Percentiles rank a stretch among this genome's conserved stretches.
Evolutionary conservation across 257 asterid species (phyloP).

Genomic region (Solanum lycopersicoides): DNA sequence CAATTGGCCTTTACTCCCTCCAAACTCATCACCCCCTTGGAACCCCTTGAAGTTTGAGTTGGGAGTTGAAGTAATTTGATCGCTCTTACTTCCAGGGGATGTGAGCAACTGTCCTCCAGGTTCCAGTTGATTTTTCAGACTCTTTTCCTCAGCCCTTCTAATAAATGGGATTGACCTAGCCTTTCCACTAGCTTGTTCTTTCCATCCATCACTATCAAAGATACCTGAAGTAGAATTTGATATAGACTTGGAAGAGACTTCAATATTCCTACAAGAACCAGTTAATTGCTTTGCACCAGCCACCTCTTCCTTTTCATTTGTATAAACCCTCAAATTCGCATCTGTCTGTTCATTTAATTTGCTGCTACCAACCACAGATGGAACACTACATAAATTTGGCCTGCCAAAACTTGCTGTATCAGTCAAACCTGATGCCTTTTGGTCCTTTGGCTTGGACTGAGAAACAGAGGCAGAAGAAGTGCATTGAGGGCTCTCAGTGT

Average conservation of each 20-base stretch:
- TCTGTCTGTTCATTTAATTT: slow-evolving; percentile 16
- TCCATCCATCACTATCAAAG: slow-evolving; percentile 5
- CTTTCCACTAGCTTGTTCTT: slow-evolving; percentile 24
- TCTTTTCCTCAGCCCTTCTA: slow-evolving; percentile 15
- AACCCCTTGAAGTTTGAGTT: slow-evolving; percentile 22
- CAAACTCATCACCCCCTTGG: slow-evolving; percentile 24
- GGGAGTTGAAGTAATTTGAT: slow-evolving; percentile 15
- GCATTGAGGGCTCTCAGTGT: slow-evolving; percentile 45
- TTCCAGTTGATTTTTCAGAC: slow-evolving; percentile 22
- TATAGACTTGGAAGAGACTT: slow-evolving; percentile 18
- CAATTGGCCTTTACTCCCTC: neutral
- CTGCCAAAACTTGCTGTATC: slow-evolving; percentile 3
- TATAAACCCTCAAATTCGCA: neutral
- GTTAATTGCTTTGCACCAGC: neutral
- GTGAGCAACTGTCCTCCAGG: slow-evolving; percentile 22
- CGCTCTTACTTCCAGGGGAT: slow-evolving; percentile 12
- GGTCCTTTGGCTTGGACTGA: slow-evolving; percentile 28
- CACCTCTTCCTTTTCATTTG: slow-evolving; percentile 8
- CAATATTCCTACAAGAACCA: slow-evolving; percentile 25
- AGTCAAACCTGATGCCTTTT: slow-evolving; percentile 14
- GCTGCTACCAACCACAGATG: slow-evolving; percentile 20
- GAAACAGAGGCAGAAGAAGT: slow-evolving; percentile 31
- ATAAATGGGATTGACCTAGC: slow-evolving; percentile 30
- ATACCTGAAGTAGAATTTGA: slow-evolving; percentile 18
- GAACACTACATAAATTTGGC: slow-evolving; percentile 28